Percentiles rank a stretch among this genome's conserved stretches.
These are phyloP conservation scores for Aureobasidium zeae DNA, from an alignment of 2,329 filamentous ascomycete genomes.

Conservation along the genomic window DNA sequence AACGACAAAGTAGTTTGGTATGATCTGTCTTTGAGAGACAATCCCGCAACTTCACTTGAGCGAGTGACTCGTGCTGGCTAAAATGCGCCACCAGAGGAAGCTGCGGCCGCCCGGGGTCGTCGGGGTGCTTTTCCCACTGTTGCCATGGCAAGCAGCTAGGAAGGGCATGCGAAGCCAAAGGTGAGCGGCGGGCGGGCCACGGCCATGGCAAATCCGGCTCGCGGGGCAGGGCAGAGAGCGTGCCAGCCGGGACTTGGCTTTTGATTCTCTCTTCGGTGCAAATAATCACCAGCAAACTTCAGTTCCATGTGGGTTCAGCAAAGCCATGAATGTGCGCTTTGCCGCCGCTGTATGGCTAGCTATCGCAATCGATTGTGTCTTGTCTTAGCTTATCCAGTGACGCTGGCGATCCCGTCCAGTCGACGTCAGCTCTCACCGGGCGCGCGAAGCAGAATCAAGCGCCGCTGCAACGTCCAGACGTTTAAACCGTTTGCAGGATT, in stretches of 20 bases:
- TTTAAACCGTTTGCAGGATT: conserved; percentile 12
- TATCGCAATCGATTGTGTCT: conserved; percentile 15
- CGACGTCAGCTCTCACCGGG: conserved; percentile 1
- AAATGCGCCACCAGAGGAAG: background rate
- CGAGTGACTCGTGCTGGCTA: conserved; percentile 6
- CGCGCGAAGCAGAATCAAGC: background rate
- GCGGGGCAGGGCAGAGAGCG: background rate
- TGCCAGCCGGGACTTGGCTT: background rate
- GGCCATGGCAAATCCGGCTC: too few species aligned
- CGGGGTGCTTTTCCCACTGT: background rate
- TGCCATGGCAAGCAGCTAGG: background rate
- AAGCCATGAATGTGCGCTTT: too few species aligned
- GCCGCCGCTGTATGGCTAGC: background rate
- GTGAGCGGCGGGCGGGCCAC: too few species aligned
- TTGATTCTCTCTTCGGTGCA: background rate
- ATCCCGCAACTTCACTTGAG: too few species aligned
- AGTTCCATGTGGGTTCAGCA: background rate
- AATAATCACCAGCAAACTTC: background rate
- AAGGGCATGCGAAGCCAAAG: conserved; percentile 2
- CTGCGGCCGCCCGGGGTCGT: background rate
- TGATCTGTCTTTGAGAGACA: too few species aligned
- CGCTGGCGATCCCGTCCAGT: conserved; percentile 13
- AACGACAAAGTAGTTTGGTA: background rate
- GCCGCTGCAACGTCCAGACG: conserved; percentile 15
- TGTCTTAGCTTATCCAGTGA: conserved; percentile 13